Conservation (phyloP, 2,329 filamentous ascomycete genomes). For the Epichloe scottii region DNA sequence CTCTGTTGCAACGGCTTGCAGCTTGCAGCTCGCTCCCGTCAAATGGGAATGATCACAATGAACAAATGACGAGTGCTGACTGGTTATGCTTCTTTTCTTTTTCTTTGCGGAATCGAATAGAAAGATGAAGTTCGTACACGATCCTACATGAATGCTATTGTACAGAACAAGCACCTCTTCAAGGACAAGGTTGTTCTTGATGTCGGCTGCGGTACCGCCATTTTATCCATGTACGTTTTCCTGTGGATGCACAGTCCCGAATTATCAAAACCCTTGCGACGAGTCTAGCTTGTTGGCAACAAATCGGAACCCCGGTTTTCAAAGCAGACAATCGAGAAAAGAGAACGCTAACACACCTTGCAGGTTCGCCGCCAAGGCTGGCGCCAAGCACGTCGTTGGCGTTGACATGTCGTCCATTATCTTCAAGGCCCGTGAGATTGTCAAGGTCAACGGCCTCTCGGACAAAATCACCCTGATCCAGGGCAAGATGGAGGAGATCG, state of each 20-base stretch:
- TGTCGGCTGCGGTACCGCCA: slow-evolving; percentile 93
- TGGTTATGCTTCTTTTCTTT: neutral
- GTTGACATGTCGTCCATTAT: slow-evolving; percentile 99
- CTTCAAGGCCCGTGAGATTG: slow-evolving; percentile 94
- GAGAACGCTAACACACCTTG: slow-evolving; percentile 1
- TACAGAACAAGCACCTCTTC: slow-evolving; percentile 91
- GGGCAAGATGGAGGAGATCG: slow-evolving; percentile 99
- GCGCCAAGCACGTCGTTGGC: slow-evolving; percentile 96
- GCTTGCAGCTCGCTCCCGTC: neutral
- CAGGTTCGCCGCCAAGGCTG: slow-evolving; percentile 94
- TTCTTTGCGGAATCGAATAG: slow-evolving; percentile 29
- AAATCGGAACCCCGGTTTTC: neutral
- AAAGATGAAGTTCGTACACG: slow-evolving; percentile 97
- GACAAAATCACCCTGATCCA: slow-evolving; percentile 96
- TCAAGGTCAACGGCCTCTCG: slow-evolving; percentile 78
- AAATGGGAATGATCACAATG: no score
- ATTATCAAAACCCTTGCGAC: neutral
- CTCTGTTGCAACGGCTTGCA: slow-evolving; percentile 4
- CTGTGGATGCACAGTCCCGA: neutral
- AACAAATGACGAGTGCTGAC: neutral
- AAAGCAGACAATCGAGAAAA: neutral
- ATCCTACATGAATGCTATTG: slow-evolving; percentile 94
- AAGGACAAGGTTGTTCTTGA: slow-evolving; percentile 80
- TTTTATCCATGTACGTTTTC: slow-evolving; percentile 81
- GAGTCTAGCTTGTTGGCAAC: neutral